Percentiles rank a stretch among this genome's conserved stretches.
phyloP scores from a whole-genome alignment of 164 flowering plant genomes.

The Nymphaea colorata region DNA sequence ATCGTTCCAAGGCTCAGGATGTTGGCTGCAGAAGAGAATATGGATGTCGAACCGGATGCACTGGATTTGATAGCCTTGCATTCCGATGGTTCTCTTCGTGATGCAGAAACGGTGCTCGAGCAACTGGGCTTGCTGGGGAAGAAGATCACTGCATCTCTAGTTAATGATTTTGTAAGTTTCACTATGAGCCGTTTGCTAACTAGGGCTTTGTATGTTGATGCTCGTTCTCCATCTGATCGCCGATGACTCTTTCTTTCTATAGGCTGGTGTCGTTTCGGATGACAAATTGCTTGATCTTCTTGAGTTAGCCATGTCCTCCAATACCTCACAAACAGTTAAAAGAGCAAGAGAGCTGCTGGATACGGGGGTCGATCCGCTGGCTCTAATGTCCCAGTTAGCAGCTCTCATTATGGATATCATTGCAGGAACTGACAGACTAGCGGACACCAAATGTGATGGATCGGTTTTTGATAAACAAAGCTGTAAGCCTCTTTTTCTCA shows the following conservation, averaged over 20 bases:
- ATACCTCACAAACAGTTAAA: conserved; percentile 89
- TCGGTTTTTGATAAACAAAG: conserved; percentile 42
- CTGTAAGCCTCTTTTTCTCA: conserved; percentile 37
- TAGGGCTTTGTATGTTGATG: not conserved
- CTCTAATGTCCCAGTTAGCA: conserved; percentile 90
- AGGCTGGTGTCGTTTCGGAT: conserved; percentile 95
- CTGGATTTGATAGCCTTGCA: conserved; percentile 79
- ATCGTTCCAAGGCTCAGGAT: conserved; percentile 55
- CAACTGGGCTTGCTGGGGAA: conserved; percentile 91
- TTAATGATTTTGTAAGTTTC: conserved; percentile 91
- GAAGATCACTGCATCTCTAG: conserved; percentile 69
- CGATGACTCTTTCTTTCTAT: not conserved
- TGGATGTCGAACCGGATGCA: conserved; percentile 78
- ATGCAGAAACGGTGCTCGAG: conserved; percentile 96
- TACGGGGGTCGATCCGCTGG: conserved; percentile 87
- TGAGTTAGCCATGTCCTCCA: conserved; percentile 91
- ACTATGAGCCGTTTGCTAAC: not conserved
- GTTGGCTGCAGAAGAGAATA: conserved; percentile 53
- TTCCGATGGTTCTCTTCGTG: conserved; percentile 93
- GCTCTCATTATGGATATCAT: conserved; percentile 96
- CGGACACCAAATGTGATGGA: conserved; percentile 29
- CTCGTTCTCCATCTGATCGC: not conserved
- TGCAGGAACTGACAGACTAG: conserved; percentile 64
- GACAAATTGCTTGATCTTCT: conserved; percentile 83
- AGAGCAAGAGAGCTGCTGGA: conserved; percentile 87